These are phyloP conservation scores for Coemansia sp. DNA, from an alignment of 192 early-diverging fungal species.

Conservation along the genomic window DNA sequence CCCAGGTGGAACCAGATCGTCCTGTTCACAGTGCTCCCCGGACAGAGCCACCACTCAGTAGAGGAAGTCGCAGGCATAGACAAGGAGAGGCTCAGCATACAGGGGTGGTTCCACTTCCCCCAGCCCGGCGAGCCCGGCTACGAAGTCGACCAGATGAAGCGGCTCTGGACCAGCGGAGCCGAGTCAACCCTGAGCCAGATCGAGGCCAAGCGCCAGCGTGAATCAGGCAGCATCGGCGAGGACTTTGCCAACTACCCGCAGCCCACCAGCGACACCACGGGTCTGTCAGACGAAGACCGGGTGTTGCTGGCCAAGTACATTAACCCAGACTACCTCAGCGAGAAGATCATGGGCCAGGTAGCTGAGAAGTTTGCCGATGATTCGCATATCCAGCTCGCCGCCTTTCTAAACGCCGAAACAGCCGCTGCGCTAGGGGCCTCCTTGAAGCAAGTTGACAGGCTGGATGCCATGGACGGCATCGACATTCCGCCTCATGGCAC, in stretches of 20 bases:
- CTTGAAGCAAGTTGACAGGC: slow-evolving; percentile 46
- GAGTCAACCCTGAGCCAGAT: slow-evolving; percentile 63
- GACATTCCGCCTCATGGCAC: slow-evolving; percentile 59
- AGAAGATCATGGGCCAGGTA: slow-evolving; percentile 52
- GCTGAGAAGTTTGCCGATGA: slow-evolving; percentile 66
- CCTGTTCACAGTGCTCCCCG: slow-evolving; percentile 76
- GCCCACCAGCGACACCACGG: slow-evolving; percentile 16
- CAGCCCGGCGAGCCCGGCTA: slow-evolving; percentile 71
- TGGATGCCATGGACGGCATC: slow-evolving; percentile 45
- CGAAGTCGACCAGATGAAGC: slow-evolving; percentile 49
- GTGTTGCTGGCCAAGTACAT: slow-evolving; percentile 53
- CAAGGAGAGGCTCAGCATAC: slow-evolving; percentile 60
- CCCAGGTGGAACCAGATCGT: slow-evolving; percentile 77
- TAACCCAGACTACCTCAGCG: slow-evolving; percentile 65
- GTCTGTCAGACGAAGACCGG: slow-evolving; percentile 55
- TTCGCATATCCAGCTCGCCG: slow-evolving; percentile 62
- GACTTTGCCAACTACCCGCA: slow-evolving; percentile 30
- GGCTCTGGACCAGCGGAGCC: slow-evolving; percentile 42
- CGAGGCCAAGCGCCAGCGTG: slow-evolving; percentile 41
- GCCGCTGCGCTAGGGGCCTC: slow-evolving; percentile 36
- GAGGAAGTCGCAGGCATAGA: slow-evolving; percentile 64
- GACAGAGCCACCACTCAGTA: slow-evolving; percentile 77
- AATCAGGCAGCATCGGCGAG: slow-evolving; percentile 24
- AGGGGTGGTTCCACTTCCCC: slow-evolving; percentile 79
- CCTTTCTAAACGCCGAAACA: slow-evolving; percentile 57